phyloP scores from a whole-genome alignment of 768 basidiomycete genomes.

The Peribolospora baueri region DNA sequence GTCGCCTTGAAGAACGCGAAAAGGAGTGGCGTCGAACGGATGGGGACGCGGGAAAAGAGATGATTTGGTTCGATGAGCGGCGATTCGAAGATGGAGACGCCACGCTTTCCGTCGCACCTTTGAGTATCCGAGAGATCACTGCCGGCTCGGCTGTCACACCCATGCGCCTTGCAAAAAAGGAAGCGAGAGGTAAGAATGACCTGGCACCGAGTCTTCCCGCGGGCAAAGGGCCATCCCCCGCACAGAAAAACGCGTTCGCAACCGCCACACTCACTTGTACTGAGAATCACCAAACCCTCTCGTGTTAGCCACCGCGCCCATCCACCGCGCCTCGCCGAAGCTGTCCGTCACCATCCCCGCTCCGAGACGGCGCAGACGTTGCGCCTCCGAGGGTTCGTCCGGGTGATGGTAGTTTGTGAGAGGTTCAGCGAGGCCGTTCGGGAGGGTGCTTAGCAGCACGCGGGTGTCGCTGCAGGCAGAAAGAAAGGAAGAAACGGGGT shows the following conservation, averaged over 20 bases:
- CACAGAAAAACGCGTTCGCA: no score
- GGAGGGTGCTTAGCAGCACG: conserved; percentile 51
- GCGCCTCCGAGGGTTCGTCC: conserved; percentile 67
- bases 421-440: conserved; percentile 45
- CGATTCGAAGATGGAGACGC: neutral
- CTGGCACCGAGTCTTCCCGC: no score
- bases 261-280: conserved; percentile 6
- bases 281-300: conserved; percentile 34
- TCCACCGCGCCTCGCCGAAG: conserved; percentile 88
- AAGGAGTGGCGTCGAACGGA: conserved; percentile 31
- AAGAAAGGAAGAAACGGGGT: no score
- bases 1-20: conserved; percentile 27
- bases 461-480: conserved; percentile 48
- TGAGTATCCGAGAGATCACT: conserved; percentile 5
- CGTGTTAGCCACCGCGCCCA: conserved; percentile 82
- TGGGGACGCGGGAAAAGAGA: neutral
- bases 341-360: conserved; percentile 74
- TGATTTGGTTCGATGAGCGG: neutral
- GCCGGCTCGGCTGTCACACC: conserved; percentile 14
- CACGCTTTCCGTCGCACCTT: conserved; percentile 1
- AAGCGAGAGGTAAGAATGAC: no score
- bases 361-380: conserved; percentile 63
- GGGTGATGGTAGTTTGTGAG: conserved; percentile 93
- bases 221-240: no score
- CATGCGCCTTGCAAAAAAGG: no score